These are phyloP conservation scores for Ophiosphaerella korrae DNA, from an alignment of 2,329 filamentous ascomycete genomes.

Conservation along the genomic window DNA sequence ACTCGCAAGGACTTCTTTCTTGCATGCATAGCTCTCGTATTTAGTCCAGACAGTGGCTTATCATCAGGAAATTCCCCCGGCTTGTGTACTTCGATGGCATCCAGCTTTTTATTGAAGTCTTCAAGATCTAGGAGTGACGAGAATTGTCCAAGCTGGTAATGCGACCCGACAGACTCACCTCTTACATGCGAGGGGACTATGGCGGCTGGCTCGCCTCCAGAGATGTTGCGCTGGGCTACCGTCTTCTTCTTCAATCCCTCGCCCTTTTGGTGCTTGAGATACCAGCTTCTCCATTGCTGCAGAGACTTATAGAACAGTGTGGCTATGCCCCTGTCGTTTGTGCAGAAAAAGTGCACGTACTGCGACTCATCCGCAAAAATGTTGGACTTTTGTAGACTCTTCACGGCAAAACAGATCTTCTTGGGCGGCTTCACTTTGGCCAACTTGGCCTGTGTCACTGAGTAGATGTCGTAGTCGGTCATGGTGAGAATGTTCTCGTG, in stretches of 20 bases:
- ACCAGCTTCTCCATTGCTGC: constrained; percentile 90
- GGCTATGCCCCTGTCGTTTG: constrained; percentile 71
- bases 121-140: constrained; percentile 69
- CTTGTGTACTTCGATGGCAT: constrained; percentile 29
- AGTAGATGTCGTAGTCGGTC: constrained; percentile 91
- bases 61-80: constrained; percentile 35
- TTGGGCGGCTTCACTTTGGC: constrained; percentile 82
- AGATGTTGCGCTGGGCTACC: constrained; percentile 29
- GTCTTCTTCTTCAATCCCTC: constrained; percentile 54
- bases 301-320: constrained; percentile 72
- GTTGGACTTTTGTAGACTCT: constrained; percentile 86
- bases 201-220: constrained; percentile 21
- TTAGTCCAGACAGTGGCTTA: constrained; percentile 27
- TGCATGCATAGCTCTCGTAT: constrained; percentile 37
- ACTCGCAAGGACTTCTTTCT: constrained; percentile 46
- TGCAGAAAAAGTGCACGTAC: constrained; percentile 91
- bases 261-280: constrained; percentile 75
- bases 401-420: constrained; percentile 83
- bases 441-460: constrained; percentile 69
- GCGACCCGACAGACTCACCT: constrained; percentile 51
- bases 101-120: constrained; percentile 57
- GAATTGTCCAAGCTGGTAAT: constrained; percentile 70
- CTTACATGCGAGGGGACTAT: constrained; percentile 30
- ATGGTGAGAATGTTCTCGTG: constrained; percentile 76
- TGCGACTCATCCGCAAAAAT: constrained; percentile 83